phyloP scores from a whole-genome alignment of 257 asterid species.

The Capsicum chinense region DNA sequence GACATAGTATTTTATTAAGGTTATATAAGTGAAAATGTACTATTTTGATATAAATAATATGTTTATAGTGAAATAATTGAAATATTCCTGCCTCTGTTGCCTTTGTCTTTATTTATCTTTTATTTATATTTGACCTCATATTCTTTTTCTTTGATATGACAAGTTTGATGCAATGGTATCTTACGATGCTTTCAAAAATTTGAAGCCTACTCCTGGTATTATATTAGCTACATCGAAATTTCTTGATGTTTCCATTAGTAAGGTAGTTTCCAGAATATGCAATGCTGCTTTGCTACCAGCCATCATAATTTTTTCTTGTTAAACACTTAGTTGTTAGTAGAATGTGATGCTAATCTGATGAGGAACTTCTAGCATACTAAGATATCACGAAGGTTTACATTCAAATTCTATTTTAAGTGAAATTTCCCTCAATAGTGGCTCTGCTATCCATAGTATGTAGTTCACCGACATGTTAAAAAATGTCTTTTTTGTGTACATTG shows the following conservation, averaged over 20 bases:
- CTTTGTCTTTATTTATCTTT: not conserved
- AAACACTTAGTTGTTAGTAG: not conserved
- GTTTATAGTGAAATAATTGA: not conserved
- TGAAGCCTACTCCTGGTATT: constrained; percentile 98
- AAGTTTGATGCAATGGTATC: constrained; percentile 98
- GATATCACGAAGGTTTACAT: not conserved
- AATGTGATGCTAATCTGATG: not conserved
- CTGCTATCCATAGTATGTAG: constrained; percentile 89
- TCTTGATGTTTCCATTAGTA: constrained; percentile 75
- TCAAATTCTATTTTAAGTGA: not conserved
- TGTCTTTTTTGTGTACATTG: constrained; percentile 47
- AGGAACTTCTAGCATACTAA: not conserved
- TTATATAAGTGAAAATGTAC: not conserved
- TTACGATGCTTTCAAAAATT: constrained; percentile 91
- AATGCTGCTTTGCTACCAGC: constrained; percentile 13
- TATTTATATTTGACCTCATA: constrained; percentile 13
- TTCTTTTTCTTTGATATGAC: constrained; percentile 28
- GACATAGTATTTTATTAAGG: not conserved
- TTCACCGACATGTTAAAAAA: constrained; percentile 42
- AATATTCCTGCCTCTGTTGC: not conserved
- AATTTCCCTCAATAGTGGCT: constrained; percentile 69
- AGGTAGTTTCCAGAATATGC: constrained; percentile 53
- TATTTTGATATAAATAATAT: not conserved
- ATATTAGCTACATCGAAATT: constrained; percentile 83
- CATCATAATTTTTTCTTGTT: not conserved